Evolutionary conservation across 2,329 filamentous ascomycete genomes (phyloP).

Genomic region (Cercospora beticola): DNA sequence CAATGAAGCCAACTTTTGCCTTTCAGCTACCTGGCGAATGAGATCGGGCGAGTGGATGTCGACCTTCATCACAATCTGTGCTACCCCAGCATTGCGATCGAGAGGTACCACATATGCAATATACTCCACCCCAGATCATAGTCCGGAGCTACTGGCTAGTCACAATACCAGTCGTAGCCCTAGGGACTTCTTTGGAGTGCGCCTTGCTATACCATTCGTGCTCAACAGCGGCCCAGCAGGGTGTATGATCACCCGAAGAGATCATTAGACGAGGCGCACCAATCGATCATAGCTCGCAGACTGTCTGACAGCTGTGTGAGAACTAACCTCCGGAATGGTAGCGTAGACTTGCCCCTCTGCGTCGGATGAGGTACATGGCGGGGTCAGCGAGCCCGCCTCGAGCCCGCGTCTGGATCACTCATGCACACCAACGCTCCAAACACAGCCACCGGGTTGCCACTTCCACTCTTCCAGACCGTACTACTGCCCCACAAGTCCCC

Average conservation of each 20-base stretch:
- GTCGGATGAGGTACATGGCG: not conserved
- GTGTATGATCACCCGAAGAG: not conserved
- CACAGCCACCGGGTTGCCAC: constrained; percentile 2
- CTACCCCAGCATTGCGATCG: not conserved
- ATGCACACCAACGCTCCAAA: not conserved
- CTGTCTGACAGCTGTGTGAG: not conserved
- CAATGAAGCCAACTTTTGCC: not conserved
- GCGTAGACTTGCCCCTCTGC: not conserved
- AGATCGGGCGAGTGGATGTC: not conserved
- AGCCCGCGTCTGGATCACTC: not conserved
- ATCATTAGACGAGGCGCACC: not conserved
- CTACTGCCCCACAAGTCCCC: not conserved
- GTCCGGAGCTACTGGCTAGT: not conserved
- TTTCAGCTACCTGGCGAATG: not conserved
- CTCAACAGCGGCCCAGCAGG: not conserved
- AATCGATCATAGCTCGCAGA: not conserved
- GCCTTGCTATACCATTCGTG: not conserved
- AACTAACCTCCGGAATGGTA: not conserved
- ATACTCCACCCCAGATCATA: not conserved
- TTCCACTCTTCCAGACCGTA: not conserved
- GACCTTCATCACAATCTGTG: not conserved
- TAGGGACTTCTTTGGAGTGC: not conserved
- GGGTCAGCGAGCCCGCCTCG: not conserved
- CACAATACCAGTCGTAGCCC: not conserved
- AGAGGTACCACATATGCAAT: not conserved